Evolutionary conservation across 1,139 yeast species (phyloP).

Genomic region (Yamadazyma friedrichii): DNA sequence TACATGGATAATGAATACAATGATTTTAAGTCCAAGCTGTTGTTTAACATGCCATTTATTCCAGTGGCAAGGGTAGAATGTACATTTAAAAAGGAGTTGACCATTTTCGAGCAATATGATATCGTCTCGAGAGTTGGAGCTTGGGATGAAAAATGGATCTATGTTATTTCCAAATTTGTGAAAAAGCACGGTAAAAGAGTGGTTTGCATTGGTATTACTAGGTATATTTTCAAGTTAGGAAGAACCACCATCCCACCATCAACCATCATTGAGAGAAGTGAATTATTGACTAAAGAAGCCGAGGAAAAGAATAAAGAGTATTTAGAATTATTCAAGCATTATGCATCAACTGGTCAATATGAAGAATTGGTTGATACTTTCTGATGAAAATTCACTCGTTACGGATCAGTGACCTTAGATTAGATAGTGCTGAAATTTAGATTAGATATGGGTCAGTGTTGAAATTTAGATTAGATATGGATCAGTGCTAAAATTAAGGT

Average conservation of each 20-base stretch:
- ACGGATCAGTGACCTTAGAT: neutral
- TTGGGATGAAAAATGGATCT: constrained; percentile 90
- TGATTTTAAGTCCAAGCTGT: constrained; percentile 24
- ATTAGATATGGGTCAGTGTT: too few relatives aligned
- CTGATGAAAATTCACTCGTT: neutral
- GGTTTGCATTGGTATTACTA: constrained; percentile 67
- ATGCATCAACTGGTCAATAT: constrained; percentile 30
- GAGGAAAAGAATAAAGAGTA: constrained; percentile 35
- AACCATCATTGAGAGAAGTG: constrained; percentile 56
- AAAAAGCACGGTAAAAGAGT: constrained; percentile 33
- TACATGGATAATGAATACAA: constrained; percentile 41
- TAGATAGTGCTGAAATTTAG: neutral
- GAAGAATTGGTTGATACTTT: constrained; percentile 20
- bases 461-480: too few relatives aligned
- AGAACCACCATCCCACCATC: constrained; percentile 69
- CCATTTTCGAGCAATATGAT: constrained; percentile 58
- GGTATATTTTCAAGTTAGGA: constrained; percentile 70
- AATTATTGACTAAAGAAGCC: constrained; percentile 53
- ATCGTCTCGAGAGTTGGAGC: constrained; percentile 64
- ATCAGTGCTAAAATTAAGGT: too few relatives aligned
- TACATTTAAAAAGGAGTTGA: constrained; percentile 69
- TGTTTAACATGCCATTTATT: constrained; percentile 54
- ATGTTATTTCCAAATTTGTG: constrained; percentile 62
- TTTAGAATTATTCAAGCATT: constrained; percentile 27
- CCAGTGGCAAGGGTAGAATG: constrained; percentile 78